Evolutionary conservation across 306 rosid species (phyloP).

Genomic region (Lotus japonicus): DNA sequence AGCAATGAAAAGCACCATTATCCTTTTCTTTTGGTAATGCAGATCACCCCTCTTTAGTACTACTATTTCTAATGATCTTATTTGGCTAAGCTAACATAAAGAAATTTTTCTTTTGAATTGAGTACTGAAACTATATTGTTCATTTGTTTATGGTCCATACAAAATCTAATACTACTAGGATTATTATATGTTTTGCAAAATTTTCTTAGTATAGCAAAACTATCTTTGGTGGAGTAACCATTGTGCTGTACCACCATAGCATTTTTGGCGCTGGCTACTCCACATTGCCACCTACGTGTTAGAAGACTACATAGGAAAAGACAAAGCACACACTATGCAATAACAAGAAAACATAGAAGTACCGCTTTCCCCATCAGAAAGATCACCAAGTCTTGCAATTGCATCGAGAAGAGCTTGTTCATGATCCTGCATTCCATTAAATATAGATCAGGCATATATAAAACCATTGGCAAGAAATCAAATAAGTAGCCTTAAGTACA

Average conservation of each 20-base stretch:
- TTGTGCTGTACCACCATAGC: background rate
- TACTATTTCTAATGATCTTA: no score
- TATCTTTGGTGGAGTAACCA: background rate
- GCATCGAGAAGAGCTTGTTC: slow-evolving; percentile 92
- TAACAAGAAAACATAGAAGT: slow-evolving; percentile 21
- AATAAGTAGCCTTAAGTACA: background rate
- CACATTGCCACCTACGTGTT: background rate
- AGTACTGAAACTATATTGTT: background rate
- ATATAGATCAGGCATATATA: slow-evolving; percentile 5
- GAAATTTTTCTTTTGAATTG: background rate
- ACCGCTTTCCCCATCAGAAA: slow-evolving; percentile 91
- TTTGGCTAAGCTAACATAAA: background rate
- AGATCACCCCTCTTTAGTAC: no score
- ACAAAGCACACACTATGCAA: background rate
- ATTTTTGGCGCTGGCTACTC: background rate
- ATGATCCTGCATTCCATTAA: slow-evolving; percentile 57
- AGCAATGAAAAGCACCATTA: background rate
- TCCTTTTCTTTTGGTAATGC: no score
- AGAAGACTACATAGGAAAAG: slow-evolving; percentile 7
- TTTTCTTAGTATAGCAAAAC: background rate
- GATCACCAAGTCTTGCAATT: slow-evolving; percentile 57
- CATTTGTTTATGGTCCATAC: background rate
- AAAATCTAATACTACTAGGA: background rate
- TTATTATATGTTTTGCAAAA: background rate
- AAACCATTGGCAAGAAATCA: background rate